Percentiles rank a stretch among this genome's conserved stretches.
Conservation (phyloP, 129 eudicot genomes). For the Flaveria linearis region DNA sequence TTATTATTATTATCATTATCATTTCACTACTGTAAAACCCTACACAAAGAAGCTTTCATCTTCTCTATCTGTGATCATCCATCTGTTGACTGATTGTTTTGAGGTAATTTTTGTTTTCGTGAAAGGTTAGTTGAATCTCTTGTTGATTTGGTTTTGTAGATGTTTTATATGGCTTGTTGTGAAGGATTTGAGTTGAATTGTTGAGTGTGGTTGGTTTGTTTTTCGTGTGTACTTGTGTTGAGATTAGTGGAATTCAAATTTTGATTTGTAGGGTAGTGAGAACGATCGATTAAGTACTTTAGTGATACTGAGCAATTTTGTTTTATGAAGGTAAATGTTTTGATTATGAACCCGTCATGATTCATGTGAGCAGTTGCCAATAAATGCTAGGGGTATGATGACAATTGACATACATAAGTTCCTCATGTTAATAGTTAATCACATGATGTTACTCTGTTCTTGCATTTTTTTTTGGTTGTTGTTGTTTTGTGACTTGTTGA, state of each 20-base stretch:
- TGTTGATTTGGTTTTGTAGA: conserved; percentile 7
- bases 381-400: neutral
- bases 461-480: neutral
- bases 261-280: neutral
- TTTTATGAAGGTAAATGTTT: neutral
- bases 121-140: conserved; percentile 25
- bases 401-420: neutral
- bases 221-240: neutral
- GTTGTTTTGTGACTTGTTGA: neutral
- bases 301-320: neutral
- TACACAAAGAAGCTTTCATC: neutral
- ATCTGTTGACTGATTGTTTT: neutral
- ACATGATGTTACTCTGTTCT: neutral
- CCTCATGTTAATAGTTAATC: neutral
- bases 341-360: neutral
- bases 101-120: neutral
- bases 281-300: neutral
- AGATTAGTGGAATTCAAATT: neutral
- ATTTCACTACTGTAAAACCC: neutral
- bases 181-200: neutral
- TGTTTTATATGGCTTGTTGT: conserved; percentile 7
- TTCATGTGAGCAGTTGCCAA: neutral
- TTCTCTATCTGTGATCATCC: conserved; percentile 4
- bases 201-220: neutral
- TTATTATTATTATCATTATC: too few relatives aligned